phyloP scores from a whole-genome alignment of 352 stramenopile genomes.

The Globisporangium cystogenes region DNA sequence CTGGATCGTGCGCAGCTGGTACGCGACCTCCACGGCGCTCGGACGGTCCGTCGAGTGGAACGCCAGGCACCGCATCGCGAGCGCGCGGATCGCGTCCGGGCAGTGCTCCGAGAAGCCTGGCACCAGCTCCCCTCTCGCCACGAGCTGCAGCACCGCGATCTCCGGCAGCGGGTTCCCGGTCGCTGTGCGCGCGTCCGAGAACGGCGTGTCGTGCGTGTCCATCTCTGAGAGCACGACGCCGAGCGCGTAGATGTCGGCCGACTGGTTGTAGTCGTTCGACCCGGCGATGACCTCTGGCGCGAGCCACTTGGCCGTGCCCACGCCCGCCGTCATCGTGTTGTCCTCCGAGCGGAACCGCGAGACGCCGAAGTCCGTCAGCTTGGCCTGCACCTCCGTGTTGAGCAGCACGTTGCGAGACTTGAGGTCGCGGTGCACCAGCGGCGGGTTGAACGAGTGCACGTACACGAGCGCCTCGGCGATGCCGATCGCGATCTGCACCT shows the following conservation, averaged over 20 bases:
- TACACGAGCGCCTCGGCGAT: constrained; percentile 49
- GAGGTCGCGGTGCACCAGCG: constrained; percentile 55
- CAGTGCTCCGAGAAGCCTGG: constrained; percentile 25
- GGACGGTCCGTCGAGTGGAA: constrained; percentile 23
- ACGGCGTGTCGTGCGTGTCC: constrained; percentile 36
- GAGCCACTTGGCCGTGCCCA: constrained; percentile 24
- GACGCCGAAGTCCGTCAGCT: constrained; percentile 57
- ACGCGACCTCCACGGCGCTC: constrained; percentile 9
- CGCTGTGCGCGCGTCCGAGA: constrained; percentile 18
- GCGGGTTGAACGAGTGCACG: constrained; percentile 53
- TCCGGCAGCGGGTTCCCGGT: constrained; percentile 25
- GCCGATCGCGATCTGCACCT: neutral
- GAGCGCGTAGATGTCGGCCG: constrained; percentile 24
- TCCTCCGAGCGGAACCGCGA: constrained; percentile 11
- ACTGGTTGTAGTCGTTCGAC: constrained; percentile 24
- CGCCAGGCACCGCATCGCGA: constrained; percentile 25
- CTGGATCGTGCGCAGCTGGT: too few species aligned
- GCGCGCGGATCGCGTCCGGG: constrained; percentile 19
- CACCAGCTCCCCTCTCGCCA: constrained; percentile 21
- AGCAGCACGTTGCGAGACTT: constrained; percentile 58
- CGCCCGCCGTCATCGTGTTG: constrained; percentile 6
- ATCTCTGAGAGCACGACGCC: constrained; percentile 35
- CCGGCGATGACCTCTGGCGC: constrained; percentile 28
- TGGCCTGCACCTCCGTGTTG: constrained; percentile 10
- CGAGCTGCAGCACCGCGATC: constrained; percentile 36